phyloP scores from a whole-genome alignment of 768 basidiomycete genomes.

The Boletus subparvulus region DNA sequence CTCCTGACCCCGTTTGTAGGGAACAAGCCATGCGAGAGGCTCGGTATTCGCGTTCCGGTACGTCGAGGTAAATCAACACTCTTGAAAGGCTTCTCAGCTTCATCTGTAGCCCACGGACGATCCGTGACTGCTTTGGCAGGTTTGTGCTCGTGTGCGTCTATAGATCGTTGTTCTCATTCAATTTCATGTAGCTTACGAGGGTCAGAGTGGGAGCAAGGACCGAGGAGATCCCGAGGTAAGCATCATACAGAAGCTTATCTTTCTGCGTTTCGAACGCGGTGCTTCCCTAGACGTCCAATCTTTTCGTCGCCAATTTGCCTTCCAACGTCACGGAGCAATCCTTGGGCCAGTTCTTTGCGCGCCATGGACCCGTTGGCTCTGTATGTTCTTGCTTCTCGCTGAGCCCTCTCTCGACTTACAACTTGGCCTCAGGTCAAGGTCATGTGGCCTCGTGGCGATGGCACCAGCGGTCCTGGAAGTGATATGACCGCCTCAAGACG shows the following conservation, averaged over 20 bases:
- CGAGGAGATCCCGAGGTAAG: slow-evolving; percentile 82
- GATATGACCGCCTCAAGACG: slow-evolving; percentile 75
- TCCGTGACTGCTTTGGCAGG: slow-evolving; percentile 92
- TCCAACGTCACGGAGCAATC: slow-evolving; percentile 80
- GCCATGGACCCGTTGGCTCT: slow-evolving; percentile 89
- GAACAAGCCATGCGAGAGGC: slow-evolving; percentile 93
- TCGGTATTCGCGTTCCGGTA: slow-evolving; percentile 71
- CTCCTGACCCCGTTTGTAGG: slow-evolving; percentile 42
- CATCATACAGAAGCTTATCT: background rate
- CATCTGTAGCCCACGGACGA: slow-evolving; percentile 52
- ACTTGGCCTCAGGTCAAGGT: slow-evolving; percentile 72
- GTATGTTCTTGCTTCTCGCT: slow-evolving; percentile 42
- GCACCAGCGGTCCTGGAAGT: slow-evolving; percentile 61
- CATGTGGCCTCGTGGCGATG: slow-evolving; percentile 97
- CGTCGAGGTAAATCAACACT: slow-evolving; percentile 11
- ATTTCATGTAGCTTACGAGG: slow-evolving; percentile 68
- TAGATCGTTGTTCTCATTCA: background rate
- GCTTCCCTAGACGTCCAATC: slow-evolving; percentile 75
- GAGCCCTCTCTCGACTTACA: background rate
- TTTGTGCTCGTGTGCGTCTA: slow-evolving; percentile 33
- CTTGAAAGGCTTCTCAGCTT: background rate
- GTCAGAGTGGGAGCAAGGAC: slow-evolving; percentile 87
- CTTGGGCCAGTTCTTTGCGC: slow-evolving; percentile 89
- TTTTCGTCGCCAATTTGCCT: slow-evolving; percentile 95
- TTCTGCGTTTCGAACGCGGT: slow-evolving; percentile 2